A percentile compares a stretch with the other conserved stretches of the same genome.
phyloP scores from a whole-genome alignment of 345 rosid species.

The Cardamine occulta region DNA sequence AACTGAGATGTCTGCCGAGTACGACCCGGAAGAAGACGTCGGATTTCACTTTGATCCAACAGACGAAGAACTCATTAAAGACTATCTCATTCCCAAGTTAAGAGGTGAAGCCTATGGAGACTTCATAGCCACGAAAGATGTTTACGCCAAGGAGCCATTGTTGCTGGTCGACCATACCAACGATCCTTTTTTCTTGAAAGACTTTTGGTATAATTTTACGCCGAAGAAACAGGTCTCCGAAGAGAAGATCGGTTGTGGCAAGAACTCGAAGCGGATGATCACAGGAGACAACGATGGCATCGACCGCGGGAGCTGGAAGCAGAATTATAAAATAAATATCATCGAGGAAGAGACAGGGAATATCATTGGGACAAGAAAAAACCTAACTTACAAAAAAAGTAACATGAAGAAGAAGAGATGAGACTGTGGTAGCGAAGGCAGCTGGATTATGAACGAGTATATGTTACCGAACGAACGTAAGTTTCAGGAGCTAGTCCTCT shows the following conservation, averaged over 20 bases:
- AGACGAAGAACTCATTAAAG: no score
- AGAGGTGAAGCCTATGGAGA: no score
- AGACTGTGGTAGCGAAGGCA: not conserved
- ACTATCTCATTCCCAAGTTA: no score
- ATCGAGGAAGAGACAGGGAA: not conserved
- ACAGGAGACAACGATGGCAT: not conserved
- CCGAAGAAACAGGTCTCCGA: not conserved
- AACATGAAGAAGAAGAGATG: not conserved
- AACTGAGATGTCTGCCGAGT: no score
- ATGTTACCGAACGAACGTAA: not conserved
- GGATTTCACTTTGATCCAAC: no score
- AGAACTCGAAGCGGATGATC: not conserved
- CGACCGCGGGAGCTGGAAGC: not conserved
- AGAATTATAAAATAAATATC: not conserved
- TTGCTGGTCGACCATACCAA: no score
- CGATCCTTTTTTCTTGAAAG: not conserved
- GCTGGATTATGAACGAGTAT: not conserved
- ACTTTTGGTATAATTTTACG: not conserved
- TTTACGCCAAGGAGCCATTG: no score
- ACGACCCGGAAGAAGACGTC: no score
- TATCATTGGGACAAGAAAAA: not conserved
- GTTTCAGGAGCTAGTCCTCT: not conserved
- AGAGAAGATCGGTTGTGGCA: not conserved
- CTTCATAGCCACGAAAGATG: no score
- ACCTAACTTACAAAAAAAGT: not conserved